Evolutionary conservation across 441 rosid genomes (phyloP), one percentile per base, ranked within the genome.

Genomic region (Lagerstroemia fauriei): DNA sequence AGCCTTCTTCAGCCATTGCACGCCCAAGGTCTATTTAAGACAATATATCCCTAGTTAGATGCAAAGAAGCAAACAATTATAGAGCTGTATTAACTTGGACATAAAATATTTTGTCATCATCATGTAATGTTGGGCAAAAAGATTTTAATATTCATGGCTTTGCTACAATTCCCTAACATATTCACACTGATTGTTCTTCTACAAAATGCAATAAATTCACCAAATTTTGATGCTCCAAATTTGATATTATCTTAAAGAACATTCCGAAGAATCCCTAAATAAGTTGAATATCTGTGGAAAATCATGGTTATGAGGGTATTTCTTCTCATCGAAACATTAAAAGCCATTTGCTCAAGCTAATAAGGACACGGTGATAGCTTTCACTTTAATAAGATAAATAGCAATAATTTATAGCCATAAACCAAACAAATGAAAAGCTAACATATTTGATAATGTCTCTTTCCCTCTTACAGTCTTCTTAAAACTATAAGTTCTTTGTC

Each of bases 11-110:
- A 92, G 89, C 94, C 94, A 92, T 66, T 92, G 95, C 82, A 92
- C 95, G 95, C 95, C 93, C 95, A 92, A 44, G 94, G 95, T 85
- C 94, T 89, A 81, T 92, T 92, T 84, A 92, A 87, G 81, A 92
- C 95, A 75, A 92, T 88, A 83, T 92, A 92, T 82, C 95, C 94
- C 95, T 92, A 89, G 17, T 74, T 50, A 75, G 0, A 7, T 51
- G 41, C 80, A 78, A 70, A 53, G 74, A 47, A 78, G 29, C 16
- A 27, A 63, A 69, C 32, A 66, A 47, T 16, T 53, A 5, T 59
- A 14, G 29, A 1, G 10, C 46, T 38, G 20, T 41, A 22, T 46
- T 34, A 47, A 41, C 41, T 32, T 14, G 17, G 56, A 24, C 27
- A 13, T 8, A 14, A 29, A 65, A 65, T 29, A 65, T 65, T 27